Percentiles rank a stretch among this genome's conserved stretches.
Conservation (phyloP, 2,329 filamentous ascomycete genomes). For the Pseudocercospora ulei region DNA sequence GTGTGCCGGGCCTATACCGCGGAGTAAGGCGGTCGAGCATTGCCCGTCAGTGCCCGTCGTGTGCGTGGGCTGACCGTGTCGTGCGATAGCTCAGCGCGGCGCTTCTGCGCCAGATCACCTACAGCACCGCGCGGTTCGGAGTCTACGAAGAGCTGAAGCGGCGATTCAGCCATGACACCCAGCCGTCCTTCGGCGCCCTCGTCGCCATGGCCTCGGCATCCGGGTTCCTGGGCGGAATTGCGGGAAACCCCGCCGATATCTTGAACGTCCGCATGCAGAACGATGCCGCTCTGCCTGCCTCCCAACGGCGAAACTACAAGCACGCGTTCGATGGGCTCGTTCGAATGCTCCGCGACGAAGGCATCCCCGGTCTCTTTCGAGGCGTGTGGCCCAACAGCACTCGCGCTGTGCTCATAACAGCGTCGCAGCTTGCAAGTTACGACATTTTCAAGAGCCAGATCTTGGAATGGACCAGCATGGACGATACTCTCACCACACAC, state of each 20-base stretch:
- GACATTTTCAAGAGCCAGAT: conserved; percentile 68
- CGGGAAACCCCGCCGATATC: conserved; percentile 90
- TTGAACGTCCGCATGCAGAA: conserved; percentile 98
- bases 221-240: conserved; percentile 78
- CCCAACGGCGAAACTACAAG: conserved; percentile 74
- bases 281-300: conserved; percentile 63
- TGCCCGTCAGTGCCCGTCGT: background rate
- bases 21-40: conserved; percentile 46
- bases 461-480: conserved; percentile 54
- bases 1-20: conserved; percentile 71
- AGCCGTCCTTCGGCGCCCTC: conserved; percentile 60
- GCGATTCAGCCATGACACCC: conserved; percentile 47
- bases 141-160: conserved; percentile 90
- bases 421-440: conserved; percentile 72
- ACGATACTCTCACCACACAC: conserved; percentile 63
- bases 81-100: conserved; percentile 64
- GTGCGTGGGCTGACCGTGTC: conserved; percentile 5
- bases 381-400: conserved; percentile 76
- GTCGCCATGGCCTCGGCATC: conserved; percentile 73
- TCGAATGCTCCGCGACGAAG: conserved; percentile 81
- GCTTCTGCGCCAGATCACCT: conserved; percentile 81
- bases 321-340: conserved; percentile 78
- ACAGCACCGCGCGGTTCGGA: conserved; percentile 91
- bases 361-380: conserved; percentile 63
- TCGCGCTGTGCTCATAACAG: conserved; percentile 79